phyloP scores from a whole-genome alignment of 2,329 filamentous ascomycete genomes.

The Trichoderma sp. region DNA sequence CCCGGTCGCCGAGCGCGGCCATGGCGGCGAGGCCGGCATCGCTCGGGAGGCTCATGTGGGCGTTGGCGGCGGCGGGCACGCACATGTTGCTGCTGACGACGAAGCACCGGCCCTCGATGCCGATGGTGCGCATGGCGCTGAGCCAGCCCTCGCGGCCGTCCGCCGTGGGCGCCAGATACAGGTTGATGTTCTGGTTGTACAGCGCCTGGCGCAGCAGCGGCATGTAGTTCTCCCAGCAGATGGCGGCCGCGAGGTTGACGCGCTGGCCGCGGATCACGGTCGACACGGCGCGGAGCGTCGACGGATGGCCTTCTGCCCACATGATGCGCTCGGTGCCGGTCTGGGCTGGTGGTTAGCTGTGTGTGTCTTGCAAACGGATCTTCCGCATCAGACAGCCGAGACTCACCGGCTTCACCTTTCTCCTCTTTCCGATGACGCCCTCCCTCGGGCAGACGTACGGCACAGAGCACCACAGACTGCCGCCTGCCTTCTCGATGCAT shows the following conservation, averaged over 20 bases:
- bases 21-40: neutral
- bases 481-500: conserved; percentile 75
- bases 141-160: conserved; percentile 84
- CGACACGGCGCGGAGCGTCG: conserved; percentile 75
- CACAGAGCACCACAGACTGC: conserved; percentile 79
- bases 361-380: neutral
- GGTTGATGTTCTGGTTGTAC: conserved; percentile 87
- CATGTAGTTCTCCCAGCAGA: conserved; percentile 99
- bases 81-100: conserved; percentile 88
- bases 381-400: neutral
- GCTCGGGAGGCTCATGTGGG: conserved; percentile 71
- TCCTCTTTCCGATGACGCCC: conserved; percentile 78
- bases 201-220: conserved; percentile 79
- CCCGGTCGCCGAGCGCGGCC: neutral
- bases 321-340: conserved; percentile 81
- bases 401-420: conserved; percentile 86
- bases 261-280: conserved; percentile 77
- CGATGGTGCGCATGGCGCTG: conserved; percentile 78
- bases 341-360: conserved; percentile 41
- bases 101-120: conserved; percentile 78
- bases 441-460: conserved; percentile 77
- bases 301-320: conserved; percentile 83
- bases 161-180: conserved; percentile 89
- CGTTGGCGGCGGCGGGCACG: conserved; percentile 39
- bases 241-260: conserved; percentile 80